A percentile compares a stretch with the other conserved stretches of the same genome.
phyloP scores from a whole-genome alignment of 108 stramenopile genomes.

The Nitzschia inconspicua region DNA sequence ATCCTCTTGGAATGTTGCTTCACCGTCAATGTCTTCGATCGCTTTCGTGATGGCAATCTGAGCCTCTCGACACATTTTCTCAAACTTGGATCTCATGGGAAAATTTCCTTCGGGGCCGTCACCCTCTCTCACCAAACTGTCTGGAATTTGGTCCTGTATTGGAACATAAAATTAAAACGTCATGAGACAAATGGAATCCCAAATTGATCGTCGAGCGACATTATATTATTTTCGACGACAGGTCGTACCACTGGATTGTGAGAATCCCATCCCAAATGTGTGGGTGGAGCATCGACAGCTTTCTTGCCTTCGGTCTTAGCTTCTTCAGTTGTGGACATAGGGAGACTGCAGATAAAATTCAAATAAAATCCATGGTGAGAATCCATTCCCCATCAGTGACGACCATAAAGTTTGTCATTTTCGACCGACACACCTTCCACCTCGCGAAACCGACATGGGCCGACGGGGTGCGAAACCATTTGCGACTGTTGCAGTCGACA shows the following conservation, averaged over 20 bases:
- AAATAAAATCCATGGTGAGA: neutral
- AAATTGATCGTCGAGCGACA: neutral
- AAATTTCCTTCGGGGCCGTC: slow-evolving; percentile 93
- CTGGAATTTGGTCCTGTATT: slow-evolving; percentile 35
- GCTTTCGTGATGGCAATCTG: slow-evolving; percentile 90
- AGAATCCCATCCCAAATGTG: slow-evolving; percentile 90
- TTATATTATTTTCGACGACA: neutral
- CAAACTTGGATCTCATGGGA: slow-evolving; percentile 92
- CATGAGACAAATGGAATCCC: neutral
- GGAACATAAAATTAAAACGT: neutral
- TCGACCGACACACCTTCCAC: slow-evolving; percentile 21
- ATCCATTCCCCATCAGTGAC: neutral
- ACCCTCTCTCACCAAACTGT: slow-evolving; percentile 75
- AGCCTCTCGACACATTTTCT: slow-evolving; percentile 88
- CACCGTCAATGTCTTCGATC: slow-evolving; percentile 92
- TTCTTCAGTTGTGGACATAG: slow-evolving; percentile 27
- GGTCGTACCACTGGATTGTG: slow-evolving; percentile 63
- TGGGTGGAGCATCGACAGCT: slow-evolving; percentile 68
- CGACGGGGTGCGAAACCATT: slow-evolving; percentile 22
- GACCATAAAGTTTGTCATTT: neutral
- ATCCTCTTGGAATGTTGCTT: slow-evolving; percentile 89
- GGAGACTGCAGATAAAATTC: neutral
- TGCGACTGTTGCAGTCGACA: slow-evolving; percentile 11
- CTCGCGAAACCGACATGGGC: slow-evolving; percentile 8
- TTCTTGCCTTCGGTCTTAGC: slow-evolving; percentile 40